These are phyloP conservation scores for Clitocybe nebularis DNA, from an alignment of 1,284 basidiomycete genomes.

Conservation along the genomic window DNA sequence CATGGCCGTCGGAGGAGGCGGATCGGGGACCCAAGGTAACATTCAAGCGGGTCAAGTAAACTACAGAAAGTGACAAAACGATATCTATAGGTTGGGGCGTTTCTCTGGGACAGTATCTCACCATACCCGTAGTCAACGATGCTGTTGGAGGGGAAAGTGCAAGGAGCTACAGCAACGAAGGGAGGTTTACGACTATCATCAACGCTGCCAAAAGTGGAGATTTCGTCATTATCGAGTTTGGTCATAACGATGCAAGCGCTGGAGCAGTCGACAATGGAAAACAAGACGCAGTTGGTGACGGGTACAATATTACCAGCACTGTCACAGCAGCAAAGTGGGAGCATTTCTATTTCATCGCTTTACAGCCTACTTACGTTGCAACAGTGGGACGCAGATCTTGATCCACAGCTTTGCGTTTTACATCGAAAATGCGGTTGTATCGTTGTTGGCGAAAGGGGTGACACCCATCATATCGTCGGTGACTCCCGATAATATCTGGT, in stretches of 20 bases:
- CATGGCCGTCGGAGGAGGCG: slow-evolving; percentile 18
- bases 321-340: slow-evolving; percentile 20
- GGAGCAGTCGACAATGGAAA: slow-evolving; percentile 22
- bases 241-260: slow-evolving; percentile 32
- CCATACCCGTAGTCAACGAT: slow-evolving; percentile 29
- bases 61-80: not conserved
- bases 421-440: slow-evolving; percentile 25
- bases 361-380: not conserved
- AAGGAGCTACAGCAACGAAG: slow-evolving; percentile 29
- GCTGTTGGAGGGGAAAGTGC: slow-evolving; percentile 33
- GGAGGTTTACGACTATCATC: slow-evolving; percentile 24
- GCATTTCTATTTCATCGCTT: not conserved
- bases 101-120: slow-evolving; percentile 26
- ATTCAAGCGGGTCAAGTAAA: not conserved
- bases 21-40: slow-evolving; percentile 16
- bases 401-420: slow-evolving; percentile 22
- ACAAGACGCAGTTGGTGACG: slow-evolving; percentile 25
- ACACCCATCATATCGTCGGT: slow-evolving; percentile 30
- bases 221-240: slow-evolving; percentile 35
- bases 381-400: slow-evolving; percentile 17
- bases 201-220: slow-evolving; percentile 22
- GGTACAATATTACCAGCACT: slow-evolving; percentile 21
- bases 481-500: slow-evolving; percentile 34
- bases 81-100: slow-evolving; percentile 31
- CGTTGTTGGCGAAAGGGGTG: slow-evolving; percentile 31